Base-by-base conservation (phyloP, 441 rosid species). In the Erodium trifolium region DNA sequence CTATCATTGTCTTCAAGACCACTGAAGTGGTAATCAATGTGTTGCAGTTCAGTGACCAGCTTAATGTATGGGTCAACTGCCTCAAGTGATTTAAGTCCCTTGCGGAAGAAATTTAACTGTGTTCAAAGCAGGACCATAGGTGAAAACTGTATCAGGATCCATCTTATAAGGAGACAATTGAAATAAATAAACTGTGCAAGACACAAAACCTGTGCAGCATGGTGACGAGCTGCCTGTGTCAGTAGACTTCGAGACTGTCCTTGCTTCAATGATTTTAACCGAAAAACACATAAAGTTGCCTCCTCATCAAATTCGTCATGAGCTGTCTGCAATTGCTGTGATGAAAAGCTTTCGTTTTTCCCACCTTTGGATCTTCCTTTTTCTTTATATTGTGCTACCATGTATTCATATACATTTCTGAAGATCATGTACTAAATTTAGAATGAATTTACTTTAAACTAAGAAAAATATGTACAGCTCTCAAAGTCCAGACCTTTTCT, bases 171-270 rank as follows among this genome's bases (percentile, higher is more conserved):
- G 34, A 57, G 63, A 66, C 67, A 17, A 23, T 63, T 11, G 27
- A 43, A 66, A 62, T 45, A 63, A 55, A 31, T 0, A 31, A 31
- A 37, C 8, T 37, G 8, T 2, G 41, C 0, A 37, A 37, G 6
- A 63, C 62, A 72, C 69, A 66, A 75, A 71, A 95, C 99, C 96
- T 95, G 99, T 73, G 99, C 98, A 65, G 97, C 90, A 79, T 95
- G 96, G 80, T 95, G 99, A 65, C 91, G 97, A 45, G 89, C 89
- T 68, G 92, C 96, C 81, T 92, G 99, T 13, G 95, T 92, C 19
- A 95, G 86, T 72, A 95, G 92, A 82, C 98, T 92, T 70, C 96
- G 87, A 66, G 87, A 84, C 79, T 90, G 98, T 66, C 97, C 97
- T 81, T 88, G 93, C 76, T 95, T 92, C 74, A 95, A 83, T 27